phyloP scores from a whole-genome alignment of 2,329 filamentous ascomycete genomes.

The Penicillium sp. region DNA sequence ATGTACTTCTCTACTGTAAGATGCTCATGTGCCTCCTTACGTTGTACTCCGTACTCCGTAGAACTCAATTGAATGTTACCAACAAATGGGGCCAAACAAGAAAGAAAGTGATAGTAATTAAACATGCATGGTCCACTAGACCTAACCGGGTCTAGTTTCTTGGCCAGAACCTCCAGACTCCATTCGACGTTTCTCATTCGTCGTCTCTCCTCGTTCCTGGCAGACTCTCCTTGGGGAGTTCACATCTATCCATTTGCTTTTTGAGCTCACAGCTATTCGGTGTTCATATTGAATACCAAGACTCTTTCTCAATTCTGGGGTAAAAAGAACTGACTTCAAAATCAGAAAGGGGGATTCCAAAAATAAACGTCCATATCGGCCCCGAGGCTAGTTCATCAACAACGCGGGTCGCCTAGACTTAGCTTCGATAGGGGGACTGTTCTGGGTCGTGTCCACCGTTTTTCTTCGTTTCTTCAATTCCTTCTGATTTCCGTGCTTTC shows the following conservation, averaged over 20 bases:
- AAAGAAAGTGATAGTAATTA: conserved; percentile 17
- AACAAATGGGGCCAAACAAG: too few relatives aligned
- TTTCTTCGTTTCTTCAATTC: conserved; percentile 15
- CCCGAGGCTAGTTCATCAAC: conserved; percentile 16
- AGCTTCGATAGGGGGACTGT: conserved; percentile 25
- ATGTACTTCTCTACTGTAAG: neutral
- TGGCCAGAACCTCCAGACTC: conserved; percentile 16
- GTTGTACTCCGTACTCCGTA: neutral
- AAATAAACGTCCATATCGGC: neutral
- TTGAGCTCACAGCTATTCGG: too few relatives aligned
- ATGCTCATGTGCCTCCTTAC: neutral
- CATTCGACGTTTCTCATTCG: conserved; percentile 14
- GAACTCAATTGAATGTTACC: neutral
- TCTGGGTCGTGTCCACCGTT: conserved; percentile 21
- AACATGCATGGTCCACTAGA: conserved; percentile 21
- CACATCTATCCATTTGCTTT: conserved; percentile 4
- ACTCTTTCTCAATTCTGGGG: neutral
- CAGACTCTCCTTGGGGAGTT: conserved; percentile 1
- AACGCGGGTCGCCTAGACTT: conserved; percentile 24
- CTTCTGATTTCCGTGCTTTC: conserved; percentile 2
- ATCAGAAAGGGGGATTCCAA: neutral
- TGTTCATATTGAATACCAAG: too few relatives aligned
- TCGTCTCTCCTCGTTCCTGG: conserved; percentile 18
- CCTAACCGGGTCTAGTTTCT: conserved; percentile 6
- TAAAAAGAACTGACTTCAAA: neutral